Evolutionary conservation across 805 yeast genomes (phyloP).

Genomic region (Isabelozyma rhagii): DNA sequence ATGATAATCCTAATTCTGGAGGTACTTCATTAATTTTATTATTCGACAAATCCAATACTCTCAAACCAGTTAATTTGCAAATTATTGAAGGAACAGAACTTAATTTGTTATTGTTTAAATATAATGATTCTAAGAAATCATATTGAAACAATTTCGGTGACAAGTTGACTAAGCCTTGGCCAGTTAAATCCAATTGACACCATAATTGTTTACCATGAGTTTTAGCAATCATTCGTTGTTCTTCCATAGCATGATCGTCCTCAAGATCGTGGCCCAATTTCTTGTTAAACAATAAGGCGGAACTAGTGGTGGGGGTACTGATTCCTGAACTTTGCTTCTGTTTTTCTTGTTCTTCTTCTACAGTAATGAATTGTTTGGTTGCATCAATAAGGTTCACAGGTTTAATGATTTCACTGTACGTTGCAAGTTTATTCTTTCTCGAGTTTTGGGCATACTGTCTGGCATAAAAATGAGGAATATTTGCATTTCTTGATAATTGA

Average conservation of each 20-base stretch:
- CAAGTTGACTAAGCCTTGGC: conserved; percentile 73
- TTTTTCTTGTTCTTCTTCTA: conserved; percentile 44
- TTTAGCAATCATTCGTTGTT: conserved; percentile 57
- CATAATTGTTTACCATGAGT: conserved; percentile 78
- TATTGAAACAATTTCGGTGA: conserved; percentile 77
- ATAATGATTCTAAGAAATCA: conserved; percentile 79
- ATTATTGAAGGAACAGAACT: conserved; percentile 65
- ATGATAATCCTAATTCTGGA: conserved; percentile 77
- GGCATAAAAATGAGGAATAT: conserved; percentile 77
- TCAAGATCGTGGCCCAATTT: conserved; percentile 46
- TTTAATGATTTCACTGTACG: conserved; percentile 29
- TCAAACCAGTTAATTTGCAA: conserved; percentile 63
- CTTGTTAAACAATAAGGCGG: conserved; percentile 42
- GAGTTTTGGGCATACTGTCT: conserved; percentile 74
- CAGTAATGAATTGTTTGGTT: conserved; percentile 33
- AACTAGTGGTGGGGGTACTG: conserved; percentile 33
- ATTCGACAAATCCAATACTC: conserved; percentile 81
- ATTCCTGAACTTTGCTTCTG: conserved; percentile 33
- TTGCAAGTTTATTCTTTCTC: conserved; percentile 40
- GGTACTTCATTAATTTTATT: conserved; percentile 76
- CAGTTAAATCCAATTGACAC: conserved; percentile 91
- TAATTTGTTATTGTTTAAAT: conserved; percentile 81
- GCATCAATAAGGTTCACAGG: conserved; percentile 40
- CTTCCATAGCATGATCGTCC: conserved; percentile 49
- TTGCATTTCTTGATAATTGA: conserved; percentile 62